These are phyloP conservation scores for Cercospora canescens DNA, from an alignment of 2,329 filamentous ascomycete species.

Conservation along the genomic window DNA sequence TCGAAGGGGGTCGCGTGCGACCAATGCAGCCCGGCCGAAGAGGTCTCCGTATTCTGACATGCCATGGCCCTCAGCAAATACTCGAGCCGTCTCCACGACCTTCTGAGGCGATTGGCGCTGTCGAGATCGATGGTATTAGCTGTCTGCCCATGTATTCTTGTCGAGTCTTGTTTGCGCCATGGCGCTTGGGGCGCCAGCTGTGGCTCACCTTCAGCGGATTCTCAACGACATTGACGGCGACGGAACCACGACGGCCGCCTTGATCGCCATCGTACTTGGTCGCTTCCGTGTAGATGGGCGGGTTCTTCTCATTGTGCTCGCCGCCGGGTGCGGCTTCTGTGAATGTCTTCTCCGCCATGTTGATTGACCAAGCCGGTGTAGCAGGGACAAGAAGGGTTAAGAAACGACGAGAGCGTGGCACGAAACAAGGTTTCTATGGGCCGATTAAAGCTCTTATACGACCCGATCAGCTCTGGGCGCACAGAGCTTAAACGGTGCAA, in stretches of 20 bases:
- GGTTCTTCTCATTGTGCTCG: slow-evolving; percentile 11
- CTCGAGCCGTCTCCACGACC: slow-evolving; percentile 35
- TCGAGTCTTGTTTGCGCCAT: slow-evolving; percentile 4
- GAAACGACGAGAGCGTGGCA: slow-evolving; percentile 1
- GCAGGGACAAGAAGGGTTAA: slow-evolving; percentile 5
- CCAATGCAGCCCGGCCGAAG: slow-evolving; percentile 55
- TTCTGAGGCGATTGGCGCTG: slow-evolving; percentile 38
- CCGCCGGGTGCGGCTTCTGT: not conserved
- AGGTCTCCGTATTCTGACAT: slow-evolving; percentile 41
- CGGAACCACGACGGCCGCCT: slow-evolving; percentile 39
- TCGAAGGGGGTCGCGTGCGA: slow-evolving; percentile 67
- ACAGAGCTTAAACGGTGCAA: not conserved
- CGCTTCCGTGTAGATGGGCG: not conserved
- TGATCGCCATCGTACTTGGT: not conserved
- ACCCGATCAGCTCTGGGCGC: not conserved
- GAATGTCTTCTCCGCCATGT: slow-evolving; percentile 7
- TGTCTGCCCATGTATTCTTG: not conserved
- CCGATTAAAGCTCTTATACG: slow-evolving; percentile 9
- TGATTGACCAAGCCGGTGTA: not conserved
- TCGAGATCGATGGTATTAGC: slow-evolving; percentile 15
- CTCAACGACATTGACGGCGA: slow-evolving; percentile 49
- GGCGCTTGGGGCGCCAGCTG: not conserved
- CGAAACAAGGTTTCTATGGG: not conserved
- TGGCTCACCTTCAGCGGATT: slow-evolving; percentile 47
- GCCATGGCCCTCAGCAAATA: slow-evolving; percentile 35